phyloP scores from a whole-genome alignment of 2,329 filamentous ascomycete genomes.

The Didymella segeticola region DNA sequence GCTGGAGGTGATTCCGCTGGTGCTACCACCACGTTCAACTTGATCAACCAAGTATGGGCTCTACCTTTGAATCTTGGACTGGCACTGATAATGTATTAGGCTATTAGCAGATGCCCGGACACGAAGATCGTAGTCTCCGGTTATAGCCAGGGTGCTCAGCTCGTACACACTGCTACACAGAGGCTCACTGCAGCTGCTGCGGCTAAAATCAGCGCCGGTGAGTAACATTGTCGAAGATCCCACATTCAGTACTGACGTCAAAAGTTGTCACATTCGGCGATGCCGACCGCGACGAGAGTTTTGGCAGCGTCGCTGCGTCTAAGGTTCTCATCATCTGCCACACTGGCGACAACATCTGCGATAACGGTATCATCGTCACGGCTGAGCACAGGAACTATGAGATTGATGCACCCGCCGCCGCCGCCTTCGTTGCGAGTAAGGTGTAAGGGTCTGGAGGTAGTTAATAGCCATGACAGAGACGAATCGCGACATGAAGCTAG shows the following conservation, averaged over 20 bases:
- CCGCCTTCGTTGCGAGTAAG: constrained; percentile 29
- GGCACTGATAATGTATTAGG: constrained; percentile 2
- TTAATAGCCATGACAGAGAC: too few relatives aligned
- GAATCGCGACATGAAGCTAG: too few relatives aligned
- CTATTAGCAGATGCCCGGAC: constrained; percentile 31
- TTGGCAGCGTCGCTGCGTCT: constrained; percentile 36
- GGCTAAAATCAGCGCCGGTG: constrained; percentile 32
- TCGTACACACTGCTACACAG: constrained; percentile 55
- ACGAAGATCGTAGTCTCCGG: constrained; percentile 42
- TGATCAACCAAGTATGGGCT: constrained; percentile 45
- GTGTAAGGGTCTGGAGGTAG: too few relatives aligned
- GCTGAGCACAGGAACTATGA: constrained; percentile 35
- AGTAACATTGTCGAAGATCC: neutral
- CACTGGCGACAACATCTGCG: constrained; percentile 45
- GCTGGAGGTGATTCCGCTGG: constrained; percentile 55
- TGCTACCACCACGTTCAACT: constrained; percentile 52
- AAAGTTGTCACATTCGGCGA: constrained; percentile 49
- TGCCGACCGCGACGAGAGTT: constrained; percentile 40
- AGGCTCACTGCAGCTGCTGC: constrained; percentile 31
- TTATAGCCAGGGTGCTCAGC: constrained; percentile 49
- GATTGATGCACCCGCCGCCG: constrained; percentile 32
- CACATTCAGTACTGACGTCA: neutral
- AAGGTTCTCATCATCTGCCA: constrained; percentile 48
- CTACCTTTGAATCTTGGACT: fast-evolving
- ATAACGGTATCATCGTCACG: constrained; percentile 34